A percentile compares a stretch with the other conserved stretches of the same genome.
Evolutionary conservation across 768 basidiomycete genomes (phyloP).

Genomic region (Suillus fuscotomentosus): DNA sequence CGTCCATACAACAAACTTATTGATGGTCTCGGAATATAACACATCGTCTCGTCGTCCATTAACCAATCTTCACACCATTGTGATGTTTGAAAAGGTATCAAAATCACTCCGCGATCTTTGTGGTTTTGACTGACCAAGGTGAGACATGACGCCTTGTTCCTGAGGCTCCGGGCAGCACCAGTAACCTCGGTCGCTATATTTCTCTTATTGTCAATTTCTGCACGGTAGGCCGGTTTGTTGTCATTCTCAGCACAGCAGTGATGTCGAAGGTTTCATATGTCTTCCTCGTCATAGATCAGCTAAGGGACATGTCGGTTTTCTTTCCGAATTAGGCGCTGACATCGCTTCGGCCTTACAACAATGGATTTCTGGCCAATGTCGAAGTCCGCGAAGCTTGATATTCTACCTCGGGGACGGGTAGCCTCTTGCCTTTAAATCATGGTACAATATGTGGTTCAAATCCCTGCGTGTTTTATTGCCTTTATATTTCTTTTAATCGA

Average conservation of each 20-base stretch:
- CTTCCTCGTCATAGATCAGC: slow-evolving; percentile 3
- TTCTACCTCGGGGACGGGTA: slow-evolving; percentile 10
- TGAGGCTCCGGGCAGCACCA: slow-evolving; percentile 11
- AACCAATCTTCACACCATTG: not conserved
- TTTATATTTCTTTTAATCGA: slow-evolving; percentile 21
- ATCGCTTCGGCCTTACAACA: slow-evolving; percentile 17
- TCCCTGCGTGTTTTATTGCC: slow-evolving; percentile 11
- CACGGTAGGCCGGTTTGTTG: slow-evolving; percentile 19
- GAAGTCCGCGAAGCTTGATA: slow-evolving; percentile 11
- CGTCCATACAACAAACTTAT: slow-evolving; percentile 45
- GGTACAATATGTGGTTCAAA: not conserved
- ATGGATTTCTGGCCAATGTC: slow-evolving; percentile 15
- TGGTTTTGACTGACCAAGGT: slow-evolving; percentile 29
- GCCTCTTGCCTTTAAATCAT: slow-evolving; percentile 19
- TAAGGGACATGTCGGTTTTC: not conserved
- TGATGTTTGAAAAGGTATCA: not conserved
- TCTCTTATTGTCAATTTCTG: slow-evolving; percentile 3
- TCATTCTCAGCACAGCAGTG: slow-evolving; percentile 10
- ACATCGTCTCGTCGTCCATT: not conserved
- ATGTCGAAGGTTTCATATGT: not conserved
- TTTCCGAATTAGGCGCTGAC: slow-evolving; percentile 3
- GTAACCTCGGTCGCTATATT: slow-evolving; percentile 6
- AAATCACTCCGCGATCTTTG: slow-evolving; percentile 9
- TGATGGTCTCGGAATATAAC: slow-evolving; percentile 61
- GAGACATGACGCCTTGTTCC: slow-evolving; percentile 27